These are phyloP conservation scores for Curvularia hawaiiensis DNA, from an alignment of 2,329 filamentous ascomycete species.

Conservation along the genomic window DNA sequence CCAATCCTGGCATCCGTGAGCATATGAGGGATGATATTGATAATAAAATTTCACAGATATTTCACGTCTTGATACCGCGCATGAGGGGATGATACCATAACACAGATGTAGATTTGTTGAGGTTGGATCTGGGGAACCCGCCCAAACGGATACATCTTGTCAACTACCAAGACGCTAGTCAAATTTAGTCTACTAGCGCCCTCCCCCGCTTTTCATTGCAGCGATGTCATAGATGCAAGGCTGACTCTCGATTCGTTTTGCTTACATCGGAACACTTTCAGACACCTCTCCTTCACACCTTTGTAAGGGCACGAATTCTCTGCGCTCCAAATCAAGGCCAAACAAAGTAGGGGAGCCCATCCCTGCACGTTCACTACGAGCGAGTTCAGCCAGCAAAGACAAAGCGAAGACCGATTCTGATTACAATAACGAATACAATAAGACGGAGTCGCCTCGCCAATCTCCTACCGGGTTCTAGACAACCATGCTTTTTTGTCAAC, in stretches of 20 bases:
- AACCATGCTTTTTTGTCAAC: not conserved
- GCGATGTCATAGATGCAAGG: not conserved
- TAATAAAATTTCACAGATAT: not conserved
- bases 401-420: not conserved
- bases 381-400: not conserved
- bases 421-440: not conserved
- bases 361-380: not conserved
- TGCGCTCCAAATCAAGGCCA: not conserved
- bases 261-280: not conserved
- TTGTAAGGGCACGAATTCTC: not conserved
- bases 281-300: not conserved
- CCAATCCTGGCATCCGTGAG: not conserved
- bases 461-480: not conserved
- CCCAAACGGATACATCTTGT: not conserved
- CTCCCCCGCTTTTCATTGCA: not conserved
- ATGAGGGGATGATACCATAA: not conserved
- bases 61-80: not conserved
- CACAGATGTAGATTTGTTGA: not conserved
- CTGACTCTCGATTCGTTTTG: not conserved
- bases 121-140: constrained; percentile 4
- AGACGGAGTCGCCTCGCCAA: not conserved
- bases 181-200: not conserved
- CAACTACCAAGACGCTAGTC: not conserved
- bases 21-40: not conserved
- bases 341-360: not conserved